Evolutionary conservation across 1,284 basidiomycete genomes (phyloP), one percentile per base, ranked within the genome.

Genomic region (Malassezia arunalokei): DNA sequence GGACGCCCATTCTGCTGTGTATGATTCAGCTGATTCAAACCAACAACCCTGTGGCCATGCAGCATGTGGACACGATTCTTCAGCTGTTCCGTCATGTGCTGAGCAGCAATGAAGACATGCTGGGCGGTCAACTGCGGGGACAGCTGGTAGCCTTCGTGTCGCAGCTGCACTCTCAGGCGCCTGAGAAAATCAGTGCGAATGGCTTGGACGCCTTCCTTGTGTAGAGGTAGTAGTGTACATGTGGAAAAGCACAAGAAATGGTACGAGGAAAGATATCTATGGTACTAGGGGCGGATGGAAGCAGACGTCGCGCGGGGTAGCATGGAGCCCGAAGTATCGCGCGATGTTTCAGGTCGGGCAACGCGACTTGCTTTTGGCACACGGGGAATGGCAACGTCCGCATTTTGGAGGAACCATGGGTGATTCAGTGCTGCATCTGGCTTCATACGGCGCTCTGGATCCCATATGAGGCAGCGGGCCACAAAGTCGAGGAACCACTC

Each of bases 391-490:
- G 14, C 45, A 15, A 17, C 24, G 17, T 20, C n/a, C 14, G 12
- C 8, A 24, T 35, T 29, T 15, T 54, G 47, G 40, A 31, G 30
- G 33, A 66, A 60, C 71, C 71, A 74, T 3, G 68, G 58, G 52
- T 75, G 75, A 3, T 71, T 59, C 60, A 75, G 76, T 1, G 94
- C 92, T 12, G 85, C 81, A 63, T 91, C 87, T 2, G 92, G 92
- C 75, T 95, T 96, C 70, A 99, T 79, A 37, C 94, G 81, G 53
- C 87, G 81, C 68, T 98, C 92, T 1, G 94, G 94, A 76, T 99
- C 94, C 94, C 92, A 99, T 12, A 87, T 81, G 24, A 99, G 79
- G 75, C 94, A 99, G 73, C 92, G 95, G 3, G 86, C 79, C 59
- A 98, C 86, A 70, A 99, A 80, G 65, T 80, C 79, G 51, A 78